Percentiles rank a stretch among this genome's conserved stretches.
These are phyloP conservation scores for Epichloe coenophiala DNA, from an alignment of 2,329 filamentous ascomycete genomes.

Conservation along the genomic window DNA sequence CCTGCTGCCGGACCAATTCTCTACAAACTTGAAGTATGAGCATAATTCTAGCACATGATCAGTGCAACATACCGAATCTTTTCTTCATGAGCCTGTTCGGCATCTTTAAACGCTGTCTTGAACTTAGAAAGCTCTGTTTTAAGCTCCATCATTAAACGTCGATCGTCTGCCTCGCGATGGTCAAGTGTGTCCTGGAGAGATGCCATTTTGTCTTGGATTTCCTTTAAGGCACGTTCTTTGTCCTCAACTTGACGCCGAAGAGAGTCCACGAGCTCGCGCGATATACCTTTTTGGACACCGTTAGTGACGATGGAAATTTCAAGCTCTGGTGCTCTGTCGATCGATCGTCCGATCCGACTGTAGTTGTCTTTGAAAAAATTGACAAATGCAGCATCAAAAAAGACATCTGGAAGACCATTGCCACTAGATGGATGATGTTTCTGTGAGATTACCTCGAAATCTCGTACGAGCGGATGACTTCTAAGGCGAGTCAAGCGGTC, in stretches of 20 bases:
- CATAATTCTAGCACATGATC: not conserved
- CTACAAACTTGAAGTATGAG: constrained; percentile 3
- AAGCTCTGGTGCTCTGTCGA: constrained; percentile 80
- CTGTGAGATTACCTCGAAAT: constrained; percentile 78
- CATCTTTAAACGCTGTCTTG: constrained; percentile 15
- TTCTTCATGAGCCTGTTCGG: constrained; percentile 15
- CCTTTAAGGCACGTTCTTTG: constrained; percentile 42
- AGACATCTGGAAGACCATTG: constrained; percentile 59
- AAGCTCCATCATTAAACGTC: constrained; percentile 46
- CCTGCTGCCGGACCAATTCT: constrained; percentile 13
- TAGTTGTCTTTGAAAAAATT: constrained; percentile 96
- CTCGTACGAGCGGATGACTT: constrained; percentile 63
- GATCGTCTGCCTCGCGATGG: constrained; percentile 62
- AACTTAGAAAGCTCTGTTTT: constrained; percentile 13
- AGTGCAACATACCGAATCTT: constrained; percentile 38
- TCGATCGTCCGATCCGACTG: constrained; percentile 66
- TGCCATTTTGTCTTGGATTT: constrained; percentile 30
- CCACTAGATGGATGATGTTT: constrained; percentile 36
- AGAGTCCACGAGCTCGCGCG: constrained; percentile 82
- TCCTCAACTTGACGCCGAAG: constrained; percentile 66
- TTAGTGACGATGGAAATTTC: constrained; percentile 73
- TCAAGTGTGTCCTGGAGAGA: constrained; percentile 43
- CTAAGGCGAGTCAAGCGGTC: constrained; percentile 68
- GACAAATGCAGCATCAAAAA: constrained; percentile 74
- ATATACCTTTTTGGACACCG: constrained; percentile 71